Evolutionary conservation across 768 basidiomycete genomes (phyloP).

Genomic region (Dioszegia aurantiaca): DNA sequence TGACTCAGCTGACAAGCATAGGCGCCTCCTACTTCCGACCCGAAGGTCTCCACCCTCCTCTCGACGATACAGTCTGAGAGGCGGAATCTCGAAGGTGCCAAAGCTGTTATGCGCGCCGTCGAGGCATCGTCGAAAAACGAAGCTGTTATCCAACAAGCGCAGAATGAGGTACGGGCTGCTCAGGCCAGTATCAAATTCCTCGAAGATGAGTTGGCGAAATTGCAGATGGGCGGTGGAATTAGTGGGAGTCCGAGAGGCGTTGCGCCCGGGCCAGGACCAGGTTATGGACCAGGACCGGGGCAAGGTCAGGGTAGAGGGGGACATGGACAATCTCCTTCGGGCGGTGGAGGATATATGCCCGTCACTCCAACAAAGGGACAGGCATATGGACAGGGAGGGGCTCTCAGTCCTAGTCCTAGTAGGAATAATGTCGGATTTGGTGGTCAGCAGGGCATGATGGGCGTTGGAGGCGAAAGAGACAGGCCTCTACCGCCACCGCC

Average conservation of each 20-base stretch:
- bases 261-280: constrained; percentile 4
- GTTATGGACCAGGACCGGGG: neutral
- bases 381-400: constrained; percentile 9
- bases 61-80: constrained; percentile 47
- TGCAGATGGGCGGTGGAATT: constrained; percentile 34
- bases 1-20: neutral
- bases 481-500: constrained; percentile 47
- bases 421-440: neutral
- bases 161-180: constrained; percentile 51
- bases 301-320: constrained; percentile 7
- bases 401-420: constrained; percentile 32
- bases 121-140: constrained; percentile 51
- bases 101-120: constrained; percentile 49
- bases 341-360: constrained; percentile 13
- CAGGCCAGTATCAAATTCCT: constrained; percentile 50
- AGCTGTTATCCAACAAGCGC: constrained; percentile 52
- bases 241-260: constrained; percentile 9
- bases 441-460: constrained; percentile 16
- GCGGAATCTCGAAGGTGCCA: constrained; percentile 49
- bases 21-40: constrained; percentile 36
- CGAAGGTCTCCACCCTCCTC: constrained; percentile 48
- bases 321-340: neutral
- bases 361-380: constrained; percentile 15
- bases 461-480: constrained; percentile 23
- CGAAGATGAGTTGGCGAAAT: constrained; percentile 50